These are phyloP conservation scores for Sonneratia alba DNA, from an alignment of 345 rosid genomes.

Conservation along the genomic window DNA sequence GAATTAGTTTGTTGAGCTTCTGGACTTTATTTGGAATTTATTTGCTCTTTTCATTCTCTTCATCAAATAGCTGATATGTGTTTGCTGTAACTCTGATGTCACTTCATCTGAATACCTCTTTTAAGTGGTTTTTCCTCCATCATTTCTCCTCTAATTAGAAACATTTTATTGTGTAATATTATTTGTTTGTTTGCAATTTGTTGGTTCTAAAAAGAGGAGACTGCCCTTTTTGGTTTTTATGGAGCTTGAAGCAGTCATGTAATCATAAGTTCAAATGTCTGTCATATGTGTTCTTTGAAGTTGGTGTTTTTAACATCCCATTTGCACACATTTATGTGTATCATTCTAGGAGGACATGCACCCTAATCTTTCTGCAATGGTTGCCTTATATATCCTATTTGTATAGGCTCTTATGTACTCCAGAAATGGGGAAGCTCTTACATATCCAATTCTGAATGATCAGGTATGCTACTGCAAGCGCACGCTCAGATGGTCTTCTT, in stretches of 20 bases:
- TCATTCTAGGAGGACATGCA: too few relatives aligned
- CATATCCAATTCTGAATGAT: slow-evolving; percentile 9
- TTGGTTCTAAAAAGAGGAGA: not conserved
- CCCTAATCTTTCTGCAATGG: too few relatives aligned
- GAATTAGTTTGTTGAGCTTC: not conserved
- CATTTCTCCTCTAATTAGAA: too few relatives aligned
- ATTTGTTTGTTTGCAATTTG: not conserved
- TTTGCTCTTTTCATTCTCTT: not conserved
- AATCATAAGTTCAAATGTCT: not conserved
- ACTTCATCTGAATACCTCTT: too few relatives aligned
- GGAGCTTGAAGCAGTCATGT: not conserved
- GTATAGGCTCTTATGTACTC: too few relatives aligned
- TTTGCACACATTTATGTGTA: too few relatives aligned
- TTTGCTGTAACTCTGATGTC: not conserved
- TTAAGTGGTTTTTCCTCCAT: too few relatives aligned
- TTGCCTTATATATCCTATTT: too few relatives aligned
- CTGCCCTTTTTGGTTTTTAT: not conserved
- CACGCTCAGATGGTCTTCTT: slow-evolving; percentile 99
- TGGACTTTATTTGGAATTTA: not conserved
- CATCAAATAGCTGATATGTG: not conserved
- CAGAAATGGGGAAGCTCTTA: not conserved
- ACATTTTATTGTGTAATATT: too few relatives aligned
- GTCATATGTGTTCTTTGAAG: too few relatives aligned
- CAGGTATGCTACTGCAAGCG: slow-evolving; percentile 99
- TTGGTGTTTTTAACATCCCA: too few relatives aligned